phyloP scores from a whole-genome alignment of 2,329 filamentous ascomycete genomes.

The Botrytis hyacinthi region DNA sequence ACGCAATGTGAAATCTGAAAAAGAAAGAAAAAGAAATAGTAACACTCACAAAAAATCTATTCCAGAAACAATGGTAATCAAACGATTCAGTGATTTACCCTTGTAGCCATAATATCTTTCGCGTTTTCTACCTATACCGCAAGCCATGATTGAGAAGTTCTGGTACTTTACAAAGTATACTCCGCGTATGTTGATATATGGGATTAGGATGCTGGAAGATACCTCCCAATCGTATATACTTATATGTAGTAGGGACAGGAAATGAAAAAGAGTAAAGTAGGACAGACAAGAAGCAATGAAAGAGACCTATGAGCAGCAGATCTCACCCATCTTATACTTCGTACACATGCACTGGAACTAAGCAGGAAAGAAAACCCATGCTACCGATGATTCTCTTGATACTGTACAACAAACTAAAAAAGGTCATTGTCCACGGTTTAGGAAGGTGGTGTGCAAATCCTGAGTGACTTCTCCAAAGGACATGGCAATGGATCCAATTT shows the following conservation, averaged over 20 bases:
- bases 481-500: background rate
- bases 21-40: background rate
- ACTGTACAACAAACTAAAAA: background rate
- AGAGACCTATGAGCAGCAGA: background rate
- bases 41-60: slow-evolving; percentile 64
- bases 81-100: slow-evolving; percentile 64
- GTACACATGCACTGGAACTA: background rate
- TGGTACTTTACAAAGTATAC: no score
- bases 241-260: background rate
- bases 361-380: background rate
- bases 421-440: background rate
- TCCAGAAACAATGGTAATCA: slow-evolving; percentile 69
- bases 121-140: background rate
- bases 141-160: slow-evolving; percentile 23
- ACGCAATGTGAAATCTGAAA: background rate
- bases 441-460: slow-evolving; percentile 10
- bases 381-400: background rate
- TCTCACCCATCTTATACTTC: background rate
- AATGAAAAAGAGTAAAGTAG: background rate
- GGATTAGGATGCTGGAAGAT: background rate
- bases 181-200: background rate
- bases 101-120: slow-evolving; percentile 61
- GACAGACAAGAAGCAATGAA: background rate
- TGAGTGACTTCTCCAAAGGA: background rate
- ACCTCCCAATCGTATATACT: background rate